A percentile compares a stretch with the other conserved stretches of the same genome.
These are phyloP conservation scores for Panicum miliaceum DNA, from an alignment of 176 grass and related monocot species.

Conservation along the genomic window DNA sequence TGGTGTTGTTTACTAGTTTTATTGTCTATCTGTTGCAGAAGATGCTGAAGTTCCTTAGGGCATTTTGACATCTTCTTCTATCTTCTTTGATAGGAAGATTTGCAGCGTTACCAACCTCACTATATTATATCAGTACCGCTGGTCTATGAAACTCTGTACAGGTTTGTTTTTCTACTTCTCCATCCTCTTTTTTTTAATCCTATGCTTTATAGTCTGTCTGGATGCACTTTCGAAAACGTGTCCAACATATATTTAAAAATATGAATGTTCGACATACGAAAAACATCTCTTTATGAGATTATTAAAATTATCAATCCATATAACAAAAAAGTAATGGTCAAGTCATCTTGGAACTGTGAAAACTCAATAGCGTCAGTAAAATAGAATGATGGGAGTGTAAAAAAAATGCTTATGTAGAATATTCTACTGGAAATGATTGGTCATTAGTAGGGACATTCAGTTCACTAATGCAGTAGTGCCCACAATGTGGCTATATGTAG, in stretches of 20 bases:
- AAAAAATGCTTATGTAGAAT: constrained; percentile 22
- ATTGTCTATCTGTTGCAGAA: constrained; percentile 37
- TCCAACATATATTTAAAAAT: constrained; percentile 2
- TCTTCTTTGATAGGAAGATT: constrained; percentile 87
- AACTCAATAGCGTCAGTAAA: not conserved
- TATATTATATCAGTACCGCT: constrained; percentile 86
- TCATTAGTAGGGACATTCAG: constrained; percentile 8
- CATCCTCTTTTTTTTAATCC: not conserved
- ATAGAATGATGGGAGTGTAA: not conserved
- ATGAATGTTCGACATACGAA: not conserved
- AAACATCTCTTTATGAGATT: not conserved
- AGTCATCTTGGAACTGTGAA: not conserved
- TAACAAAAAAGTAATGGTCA: not conserved
- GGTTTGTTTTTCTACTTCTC: constrained; percentile 48
- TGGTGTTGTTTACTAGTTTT: constrained; percentile 36
- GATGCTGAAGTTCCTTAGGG: constrained; percentile 48
- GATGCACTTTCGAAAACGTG: not conserved
- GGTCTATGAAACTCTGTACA: constrained; percentile 98
- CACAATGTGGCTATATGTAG: not conserved
- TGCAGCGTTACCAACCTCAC: constrained; percentile 85
- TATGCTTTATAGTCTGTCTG: not conserved
- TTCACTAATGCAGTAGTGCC: constrained; percentile 12
- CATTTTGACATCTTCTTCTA: constrained; percentile 57
- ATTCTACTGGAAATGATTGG: not conserved
- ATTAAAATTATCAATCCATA: not conserved